Percentiles rank a stretch among this genome's conserved stretches.
Evolutionary conservation across 177 flowering plant species (phyloP).

Genomic region (Vitis hybrid): DNA sequence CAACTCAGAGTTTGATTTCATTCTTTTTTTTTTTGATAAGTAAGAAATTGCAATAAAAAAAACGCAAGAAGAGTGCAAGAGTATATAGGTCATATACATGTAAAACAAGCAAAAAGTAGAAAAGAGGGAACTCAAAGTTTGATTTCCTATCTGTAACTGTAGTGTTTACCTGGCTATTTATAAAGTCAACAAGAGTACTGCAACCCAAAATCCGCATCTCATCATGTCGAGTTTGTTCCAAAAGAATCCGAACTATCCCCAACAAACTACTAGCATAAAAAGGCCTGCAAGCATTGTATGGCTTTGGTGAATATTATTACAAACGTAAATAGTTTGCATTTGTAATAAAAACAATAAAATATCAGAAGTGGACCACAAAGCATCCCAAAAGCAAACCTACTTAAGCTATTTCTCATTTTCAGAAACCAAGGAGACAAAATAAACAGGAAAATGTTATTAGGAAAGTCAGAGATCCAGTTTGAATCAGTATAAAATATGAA

Average conservation of each 20-base stretch:
- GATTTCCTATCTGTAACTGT: no score
- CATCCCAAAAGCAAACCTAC: background rate
- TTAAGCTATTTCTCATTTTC: background rate
- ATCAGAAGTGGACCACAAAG: background rate
- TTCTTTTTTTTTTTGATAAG: no score
- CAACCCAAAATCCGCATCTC: constrained; percentile 78
- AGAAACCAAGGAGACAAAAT: background rate
- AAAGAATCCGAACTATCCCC: constrained; percentile 59
- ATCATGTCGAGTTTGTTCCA: constrained; percentile 73
- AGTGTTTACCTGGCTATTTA: constrained; percentile 65
- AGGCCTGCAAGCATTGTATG: constrained; percentile 60
- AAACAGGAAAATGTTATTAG: background rate
- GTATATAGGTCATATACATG: no score
- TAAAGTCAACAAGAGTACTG: constrained; percentile 69
- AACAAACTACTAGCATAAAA: constrained; percentile 77
- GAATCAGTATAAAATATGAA: no score
- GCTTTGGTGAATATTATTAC: constrained; percentile 9
- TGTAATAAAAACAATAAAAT: background rate
- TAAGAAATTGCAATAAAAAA: no score
- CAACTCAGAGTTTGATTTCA: no score
- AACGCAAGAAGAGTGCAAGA: no score
- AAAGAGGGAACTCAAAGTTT: no score
- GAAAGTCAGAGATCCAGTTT: no score
- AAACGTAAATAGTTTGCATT: background rate
- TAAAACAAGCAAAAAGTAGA: no score